Base-by-base conservation (phyloP, 176 grass and related monocot genomes). In the Sorghum bicolor region DNA sequence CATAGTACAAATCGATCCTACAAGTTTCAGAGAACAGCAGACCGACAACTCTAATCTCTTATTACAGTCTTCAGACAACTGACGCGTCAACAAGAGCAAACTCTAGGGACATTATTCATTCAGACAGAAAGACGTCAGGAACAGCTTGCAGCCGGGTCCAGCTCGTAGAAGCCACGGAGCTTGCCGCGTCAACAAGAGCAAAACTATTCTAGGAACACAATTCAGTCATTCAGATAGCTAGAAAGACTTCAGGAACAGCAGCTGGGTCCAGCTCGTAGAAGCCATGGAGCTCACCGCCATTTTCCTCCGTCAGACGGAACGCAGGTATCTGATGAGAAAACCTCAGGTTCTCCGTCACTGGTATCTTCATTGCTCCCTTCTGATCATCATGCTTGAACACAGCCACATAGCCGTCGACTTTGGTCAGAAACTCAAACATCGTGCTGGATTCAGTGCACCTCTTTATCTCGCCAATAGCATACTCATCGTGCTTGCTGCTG, bases 231-330 rank as follows among this genome's bases (percentile, higher is more conserved):
- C n/a, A n/a, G 31, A 3, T 32, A 37, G 34, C 20, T 22, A 36
- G 17, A 67, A 36, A 67, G 36, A 37, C 17, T 0, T 10, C 17
- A 10, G 95, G 95, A 12, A 97, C 77, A 26, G 92, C 84, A 38
- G 90, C 95, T 67, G 92, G 79, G 88, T 97, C 95, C 40, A 97
- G 92, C 84, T 97, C 95, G 52, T 81, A 97, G 75, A 82, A 94
- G 67, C 90, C 95, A 22, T 76, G 67, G 57, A 94, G 88, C 79
- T 86, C 91, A 20, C 90, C 92, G 10, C 90, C 92, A 40, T 60
- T 87, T 76, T 95, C 89, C 69, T 88, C 82, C 61, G 92, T 91
- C 67, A 98, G 85, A 67, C 37, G 10, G 64, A 91, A 86, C 24
- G 82, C 80, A 34, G 90, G 95, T 30, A 98, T 91, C 26, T 17